These are phyloP conservation scores for Backusella circina DNA, from an alignment of 192 early-diverging fungal species.

Conservation along the genomic window DNA sequence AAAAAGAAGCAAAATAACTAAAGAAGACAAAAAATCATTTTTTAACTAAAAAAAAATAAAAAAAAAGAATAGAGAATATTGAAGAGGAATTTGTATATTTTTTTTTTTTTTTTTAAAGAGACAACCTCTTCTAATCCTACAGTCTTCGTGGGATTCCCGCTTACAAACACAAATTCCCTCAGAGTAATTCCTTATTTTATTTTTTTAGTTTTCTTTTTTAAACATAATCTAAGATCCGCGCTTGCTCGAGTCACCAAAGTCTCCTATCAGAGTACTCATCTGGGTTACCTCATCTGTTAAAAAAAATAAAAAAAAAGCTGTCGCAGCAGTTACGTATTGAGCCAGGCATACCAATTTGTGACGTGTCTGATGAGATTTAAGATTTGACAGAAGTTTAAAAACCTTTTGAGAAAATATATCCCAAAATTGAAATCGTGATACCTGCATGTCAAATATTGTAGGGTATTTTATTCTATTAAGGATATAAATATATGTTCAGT, in stretches of 20 bases:
- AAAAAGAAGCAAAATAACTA: not conserved
- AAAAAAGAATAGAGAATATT: not conserved
- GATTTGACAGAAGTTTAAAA: conserved; percentile 3
- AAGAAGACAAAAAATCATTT: not conserved
- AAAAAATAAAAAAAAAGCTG: not conserved
- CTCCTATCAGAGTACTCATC: not conserved
- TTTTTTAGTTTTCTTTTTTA: not conserved
- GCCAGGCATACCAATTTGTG: not conserved
- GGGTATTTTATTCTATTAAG: not conserved
- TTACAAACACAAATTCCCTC: conserved; percentile 3
- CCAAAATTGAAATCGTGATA: not conserved
- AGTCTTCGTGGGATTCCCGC: not conserved
- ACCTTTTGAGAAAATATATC: not conserved
- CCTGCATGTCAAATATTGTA: not conserved
- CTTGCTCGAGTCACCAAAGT: not conserved
- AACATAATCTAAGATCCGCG: not conserved
- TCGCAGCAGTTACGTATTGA: not conserved
- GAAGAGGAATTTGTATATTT: not conserved
- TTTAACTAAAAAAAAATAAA: not conserved
- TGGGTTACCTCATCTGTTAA: not conserved
- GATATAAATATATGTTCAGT: not conserved
- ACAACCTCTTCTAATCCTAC: not conserved
- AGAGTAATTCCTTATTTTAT: not conserved
- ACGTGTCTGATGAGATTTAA: not conserved
- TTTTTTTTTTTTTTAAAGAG: not conserved